These are phyloP conservation scores for Cenococcum geophilum DNA, from an alignment of 495 filamentous ascomycete species.

Conservation along the genomic window DNA sequence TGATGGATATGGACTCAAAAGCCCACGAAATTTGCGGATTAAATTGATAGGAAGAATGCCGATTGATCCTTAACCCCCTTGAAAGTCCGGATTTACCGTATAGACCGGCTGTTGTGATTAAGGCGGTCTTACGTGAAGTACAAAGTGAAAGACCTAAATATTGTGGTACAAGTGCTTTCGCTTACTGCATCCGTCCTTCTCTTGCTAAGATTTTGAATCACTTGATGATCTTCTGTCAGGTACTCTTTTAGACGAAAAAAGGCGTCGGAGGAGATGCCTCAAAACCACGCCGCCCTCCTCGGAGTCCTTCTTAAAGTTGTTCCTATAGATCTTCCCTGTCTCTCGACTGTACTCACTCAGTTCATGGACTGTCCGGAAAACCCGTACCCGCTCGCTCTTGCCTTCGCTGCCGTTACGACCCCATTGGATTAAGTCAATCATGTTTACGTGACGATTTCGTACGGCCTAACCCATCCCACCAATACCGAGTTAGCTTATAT, in stretches of 20 bases:
- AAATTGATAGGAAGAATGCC: no score
- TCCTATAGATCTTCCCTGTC: conserved; percentile 20
- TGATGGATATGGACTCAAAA: no score
- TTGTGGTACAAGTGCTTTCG: no score
- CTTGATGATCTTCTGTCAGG: no score
- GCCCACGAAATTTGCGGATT: no score
- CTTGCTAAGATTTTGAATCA: no score
- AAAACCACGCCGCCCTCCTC: conserved; percentile 17
- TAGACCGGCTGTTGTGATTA: no score
- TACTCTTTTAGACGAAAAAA: not conserved
- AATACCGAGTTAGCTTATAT: not conserved
- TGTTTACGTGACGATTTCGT: conserved; percentile 19
- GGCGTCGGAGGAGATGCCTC: conserved; percentile 18
- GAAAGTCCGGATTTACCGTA: no score
- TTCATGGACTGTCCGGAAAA: conserved; percentile 17
- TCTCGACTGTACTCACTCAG: conserved; percentile 24
- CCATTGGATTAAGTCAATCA: conserved; percentile 32
- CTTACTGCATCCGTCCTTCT: no score
- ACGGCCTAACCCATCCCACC: not conserved
- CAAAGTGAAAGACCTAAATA: no score
- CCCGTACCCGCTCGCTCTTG: conserved; percentile 9
- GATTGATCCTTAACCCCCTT: no score
- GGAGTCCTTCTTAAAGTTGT: conserved; percentile 8
- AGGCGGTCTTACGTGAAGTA: no score
- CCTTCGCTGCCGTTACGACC: conserved; percentile 9